Base-by-base conservation (phyloP, 164 flowering plant species). In the Vitis rotundifolia region DNA sequence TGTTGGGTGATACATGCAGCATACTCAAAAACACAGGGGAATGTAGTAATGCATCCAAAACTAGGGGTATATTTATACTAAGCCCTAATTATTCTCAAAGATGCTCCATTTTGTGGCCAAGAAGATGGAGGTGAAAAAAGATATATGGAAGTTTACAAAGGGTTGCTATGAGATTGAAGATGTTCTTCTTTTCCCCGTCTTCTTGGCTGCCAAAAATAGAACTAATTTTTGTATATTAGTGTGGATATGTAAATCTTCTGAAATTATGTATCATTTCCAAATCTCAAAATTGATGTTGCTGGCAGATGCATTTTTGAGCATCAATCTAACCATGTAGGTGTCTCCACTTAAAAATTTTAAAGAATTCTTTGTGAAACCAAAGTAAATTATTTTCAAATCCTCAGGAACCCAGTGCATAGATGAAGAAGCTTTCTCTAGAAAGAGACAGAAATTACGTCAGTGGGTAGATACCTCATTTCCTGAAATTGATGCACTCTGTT, bases 401-500 rank as follows among this genome's bases (percentile, higher is more conserved):
- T 67, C 77, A 85, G 89, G 76, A 47, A 58, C 37, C 12, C 73
- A 76, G 54, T 3, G 49, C 63, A 26, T 19, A 58, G 65, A 73
- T 29, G 76, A 71, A 65, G 84, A 80, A 6, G 26, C 82, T 13
- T 90, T 87, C 73, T 66, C 79, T 28, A 61, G 22, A 48, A 86
- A 83, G 86, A 84, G 94, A 64, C 75, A 73, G 44, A 88, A 75
- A 71, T 71, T 90, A 69, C 82, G 62, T 65, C 88, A 75, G 70
- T 82, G 71, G 82, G 85, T 78, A 49, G 72, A 77, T 28, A 51
- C 71, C 22, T 75, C 77, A 53, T 76, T 68, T 73, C 74, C 80
- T 76, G 84, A 78, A 28, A 68, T 61, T 49, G 77, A 80, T 29
- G 74, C 76, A 49, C 70, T 68, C 55, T 59, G 19, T 61, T 82